Conservation (phyloP, 2,329 filamentous ascomycete genomes). For the Sordariomycetes sp. region DNA sequence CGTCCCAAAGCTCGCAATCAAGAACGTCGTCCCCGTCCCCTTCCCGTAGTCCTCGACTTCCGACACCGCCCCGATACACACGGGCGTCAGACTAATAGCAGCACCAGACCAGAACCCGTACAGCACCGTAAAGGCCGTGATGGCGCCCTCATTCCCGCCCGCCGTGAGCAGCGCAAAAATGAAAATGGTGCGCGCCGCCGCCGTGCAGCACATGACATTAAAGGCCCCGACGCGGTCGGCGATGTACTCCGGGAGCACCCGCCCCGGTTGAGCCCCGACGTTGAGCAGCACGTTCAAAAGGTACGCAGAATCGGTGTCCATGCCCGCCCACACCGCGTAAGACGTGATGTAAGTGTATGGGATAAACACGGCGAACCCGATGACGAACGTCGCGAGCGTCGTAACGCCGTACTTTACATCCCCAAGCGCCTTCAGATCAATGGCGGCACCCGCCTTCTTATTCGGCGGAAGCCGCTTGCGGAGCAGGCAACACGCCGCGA, state of each 20-base stretch:
- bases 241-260: slow-evolving; percentile 39
- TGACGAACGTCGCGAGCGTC: slow-evolving; percentile 16
- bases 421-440: slow-evolving; percentile 34
- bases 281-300: slow-evolving; percentile 56
- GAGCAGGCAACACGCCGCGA: slow-evolving; percentile 15
- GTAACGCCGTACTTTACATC: slow-evolving; percentile 29
- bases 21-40: slow-evolving; percentile 57
- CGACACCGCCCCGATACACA: slow-evolving; percentile 58
- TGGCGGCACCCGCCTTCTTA: background rate
- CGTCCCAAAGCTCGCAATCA: slow-evolving; percentile 24
- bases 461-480: slow-evolving; percentile 31
- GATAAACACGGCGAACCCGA: slow-evolving; percentile 30
- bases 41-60: slow-evolving; percentile 53
- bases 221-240: slow-evolving; percentile 41
- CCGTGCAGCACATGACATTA: slow-evolving; percentile 46
- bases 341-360: slow-evolving; percentile 45
- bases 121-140: slow-evolving; percentile 41
- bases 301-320: slow-evolving; percentile 41
- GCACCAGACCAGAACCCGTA: slow-evolving; percentile 57
- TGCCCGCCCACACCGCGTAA: slow-evolving; percentile 40
- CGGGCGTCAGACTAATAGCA: slow-evolving; percentile 55
- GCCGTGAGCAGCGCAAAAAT: background rate
- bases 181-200: slow-evolving; percentile 15
- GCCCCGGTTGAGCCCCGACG: slow-evolving; percentile 47
- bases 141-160: background rate